A percentile compares a stretch with the other conserved stretches of the same genome.
These are phyloP conservation scores for Singerocomus rubriflavus DNA, from an alignment of 1,284 basidiomycete genomes.

Conservation along the genomic window DNA sequence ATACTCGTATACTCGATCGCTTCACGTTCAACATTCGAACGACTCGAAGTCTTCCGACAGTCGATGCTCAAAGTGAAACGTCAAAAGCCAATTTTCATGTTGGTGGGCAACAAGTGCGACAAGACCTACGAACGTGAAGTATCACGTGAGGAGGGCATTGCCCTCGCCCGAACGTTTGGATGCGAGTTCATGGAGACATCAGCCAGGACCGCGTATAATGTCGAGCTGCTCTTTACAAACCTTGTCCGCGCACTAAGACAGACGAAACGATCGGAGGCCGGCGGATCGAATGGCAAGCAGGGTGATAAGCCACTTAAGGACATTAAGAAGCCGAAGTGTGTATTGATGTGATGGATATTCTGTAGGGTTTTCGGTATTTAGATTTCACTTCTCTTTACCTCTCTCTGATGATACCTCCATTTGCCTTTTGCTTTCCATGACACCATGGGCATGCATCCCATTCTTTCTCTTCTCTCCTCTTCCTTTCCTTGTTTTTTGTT, in stretches of 20 bases:
- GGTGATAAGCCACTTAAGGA: slow-evolving; percentile 38
- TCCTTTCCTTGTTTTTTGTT: neutral
- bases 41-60: slow-evolving; percentile 92
- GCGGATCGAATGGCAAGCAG: slow-evolving; percentile 31
- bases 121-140: slow-evolving; percentile 85
- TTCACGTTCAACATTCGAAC: slow-evolving; percentile 91
- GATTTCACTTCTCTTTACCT: slow-evolving; percentile 56
- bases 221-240: slow-evolving; percentile 90
- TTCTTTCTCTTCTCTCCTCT: slow-evolving; percentile 17
- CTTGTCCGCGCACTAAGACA: slow-evolving; percentile 87
- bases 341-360: slow-evolving; percentile 71
- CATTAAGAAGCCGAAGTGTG: slow-evolving; percentile 57
- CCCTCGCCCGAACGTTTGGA: slow-evolving; percentile 82
- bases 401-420: slow-evolving; percentile 74
- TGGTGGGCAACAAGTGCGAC: slow-evolving; percentile 93
- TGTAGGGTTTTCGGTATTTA: slow-evolving; percentile 59
- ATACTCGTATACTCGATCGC: slow-evolving; percentile 98
- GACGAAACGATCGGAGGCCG: slow-evolving; percentile 40
- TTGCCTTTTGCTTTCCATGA: slow-evolving; percentile 37
- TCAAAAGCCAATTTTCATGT: slow-evolving; percentile 80
- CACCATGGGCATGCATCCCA: too few species aligned
- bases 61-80: slow-evolving; percentile 94
- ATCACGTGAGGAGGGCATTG: slow-evolving; percentile 83
- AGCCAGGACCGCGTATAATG: slow-evolving; percentile 93
- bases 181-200: slow-evolving; percentile 97